Conservation (phyloP, 2,329 filamentous ascomycete species). For the Claviceps digitariae region DNA sequence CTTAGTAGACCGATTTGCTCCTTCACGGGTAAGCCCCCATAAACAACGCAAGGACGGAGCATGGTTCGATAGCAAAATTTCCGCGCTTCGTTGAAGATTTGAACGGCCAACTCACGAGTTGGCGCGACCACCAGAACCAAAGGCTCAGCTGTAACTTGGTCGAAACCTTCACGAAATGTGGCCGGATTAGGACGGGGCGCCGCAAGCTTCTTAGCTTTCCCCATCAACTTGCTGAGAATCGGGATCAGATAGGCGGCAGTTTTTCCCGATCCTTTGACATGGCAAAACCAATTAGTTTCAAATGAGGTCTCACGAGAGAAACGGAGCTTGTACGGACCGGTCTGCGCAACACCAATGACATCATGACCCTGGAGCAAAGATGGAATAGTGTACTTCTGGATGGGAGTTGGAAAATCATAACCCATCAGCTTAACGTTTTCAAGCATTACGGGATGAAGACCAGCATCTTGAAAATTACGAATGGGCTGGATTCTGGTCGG, state of each 20-base stretch:
- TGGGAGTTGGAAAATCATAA: slow-evolving; percentile 65
- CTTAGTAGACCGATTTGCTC: slow-evolving; percentile 60
- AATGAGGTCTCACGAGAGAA: neutral
- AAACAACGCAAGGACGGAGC: slow-evolving; percentile 81
- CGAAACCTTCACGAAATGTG: slow-evolving; percentile 35
- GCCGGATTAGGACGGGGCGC: slow-evolving; percentile 58
- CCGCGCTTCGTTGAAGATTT: slow-evolving; percentile 90
- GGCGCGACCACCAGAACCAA: slow-evolving; percentile 76
- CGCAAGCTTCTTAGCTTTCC: slow-evolving; percentile 79
- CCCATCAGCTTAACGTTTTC: slow-evolving; percentile 62
- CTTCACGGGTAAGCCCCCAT: slow-evolving; percentile 64
- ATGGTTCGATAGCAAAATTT: slow-evolving; percentile 90
- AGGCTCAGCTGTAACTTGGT: slow-evolving; percentile 61
- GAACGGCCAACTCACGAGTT: slow-evolving; percentile 78
- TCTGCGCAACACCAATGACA: slow-evolving; percentile 82
- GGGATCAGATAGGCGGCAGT: slow-evolving; percentile 88
- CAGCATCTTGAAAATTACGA: slow-evolving; percentile 56
- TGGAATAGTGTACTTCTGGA: slow-evolving; percentile 76
- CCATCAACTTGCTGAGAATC: slow-evolving; percentile 83
- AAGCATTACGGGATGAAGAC: slow-evolving; percentile 71
- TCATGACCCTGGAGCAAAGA: slow-evolving; percentile 66
- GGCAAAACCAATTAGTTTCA: neutral
- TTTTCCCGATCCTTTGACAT: slow-evolving; percentile 77
- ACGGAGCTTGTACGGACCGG: slow-evolving; percentile 46
- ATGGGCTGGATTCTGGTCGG: slow-evolving; percentile 35